Base-by-base conservation (phyloP, 805 yeast species). In the Pichia membranifaciens region DNA sequence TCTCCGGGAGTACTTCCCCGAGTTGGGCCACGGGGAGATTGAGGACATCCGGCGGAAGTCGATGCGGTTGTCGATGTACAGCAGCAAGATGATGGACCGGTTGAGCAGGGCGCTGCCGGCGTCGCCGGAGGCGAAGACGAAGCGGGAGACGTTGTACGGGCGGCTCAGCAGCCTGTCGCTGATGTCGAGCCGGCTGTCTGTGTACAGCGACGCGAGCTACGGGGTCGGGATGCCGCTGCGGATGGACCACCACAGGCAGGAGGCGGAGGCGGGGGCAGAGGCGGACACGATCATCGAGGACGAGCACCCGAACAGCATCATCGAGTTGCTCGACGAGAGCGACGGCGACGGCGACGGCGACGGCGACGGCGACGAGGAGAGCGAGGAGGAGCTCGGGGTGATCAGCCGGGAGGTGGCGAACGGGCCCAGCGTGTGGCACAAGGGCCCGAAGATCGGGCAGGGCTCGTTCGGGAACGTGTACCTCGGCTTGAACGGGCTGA, bases 381-480 rank as follows among this genome's bases (percentile, higher is more conserved):
- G 45, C 3, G 25, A 40, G 20, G 75, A 71, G 40, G 58, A 73
- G 32, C 53, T 71, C 38, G 61, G 64, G 37, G 57, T 58, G 28
- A 57, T 68, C 20, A 54, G 69, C 15, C 51, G 59, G n/a, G 73
- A 71, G 43, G 73, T 68, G 8, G 64, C 61, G 36, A 68, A 68
- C 4, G 84, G 86, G 0, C 93, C 95, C 4, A 74, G 80, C 34
- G 79, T 86, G 38, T 93, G 99, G 99, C 74, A 89, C 38, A 85
- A 85, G 57, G 99, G 99, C 41, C 87, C 96, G 0, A 72, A 89
- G 41, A 88, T 93, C 54, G 99, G 99, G 0, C 82, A 91, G 9
- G 99, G 99, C 3, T 83, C 95, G 51, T 93, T 89, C 71, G 99
- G 98, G 29, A 82, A 87, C 2, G 99, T 93, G 1, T 90, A 84